Base-by-base conservation (phyloP, 177 flowering plant species). In the Vitis hybrid region DNA sequence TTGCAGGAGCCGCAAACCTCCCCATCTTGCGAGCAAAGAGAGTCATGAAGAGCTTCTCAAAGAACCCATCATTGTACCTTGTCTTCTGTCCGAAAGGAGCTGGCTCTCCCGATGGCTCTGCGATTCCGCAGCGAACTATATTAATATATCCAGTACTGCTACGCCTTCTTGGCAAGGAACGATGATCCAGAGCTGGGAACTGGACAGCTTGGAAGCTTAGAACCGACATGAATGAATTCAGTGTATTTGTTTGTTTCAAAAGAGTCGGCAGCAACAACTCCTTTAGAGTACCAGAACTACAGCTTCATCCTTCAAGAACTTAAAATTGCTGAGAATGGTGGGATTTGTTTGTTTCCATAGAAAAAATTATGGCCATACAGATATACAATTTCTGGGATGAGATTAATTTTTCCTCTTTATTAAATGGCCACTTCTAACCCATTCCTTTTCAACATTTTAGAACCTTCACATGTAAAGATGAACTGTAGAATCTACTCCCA, bases 71-170 rank as follows among this genome's bases (percentile, higher is more conserved):
- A 6, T 78, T 82, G 85, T 95, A 95, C 74, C 75, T 79, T 0
- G 99, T 92, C 73, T 92, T 94, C 83, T 88, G 88, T 19, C 97
- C 97, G 77, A 94, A 8, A 3, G 97, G 98, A 14, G 98, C 98
- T 1, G 97, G 98, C 76, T 82, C 80, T 10, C 98, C 97, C 1
- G 89, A 84, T 0, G 93, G 86, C 79, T 94, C 97, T 0, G 93
- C 92, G 3, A 94, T 89, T 22, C 90, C 88, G 56, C 97, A 90
- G 22, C 85, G 70, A 18, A 82, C 62, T 14, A 20, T 9, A 12
- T 2, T 39, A 18, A 49, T 31, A 5, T 68, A 63, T 19, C 71
- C 10, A 1, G 58, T 56, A 5, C 60, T 49, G 34, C 59, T 11
- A 1, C 59, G 14, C 11, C 26, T 61, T 69, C 67, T 72, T 0